phyloP scores from a whole-genome alignment of 441 rosid genomes.

The Viola pubescens region DNA sequence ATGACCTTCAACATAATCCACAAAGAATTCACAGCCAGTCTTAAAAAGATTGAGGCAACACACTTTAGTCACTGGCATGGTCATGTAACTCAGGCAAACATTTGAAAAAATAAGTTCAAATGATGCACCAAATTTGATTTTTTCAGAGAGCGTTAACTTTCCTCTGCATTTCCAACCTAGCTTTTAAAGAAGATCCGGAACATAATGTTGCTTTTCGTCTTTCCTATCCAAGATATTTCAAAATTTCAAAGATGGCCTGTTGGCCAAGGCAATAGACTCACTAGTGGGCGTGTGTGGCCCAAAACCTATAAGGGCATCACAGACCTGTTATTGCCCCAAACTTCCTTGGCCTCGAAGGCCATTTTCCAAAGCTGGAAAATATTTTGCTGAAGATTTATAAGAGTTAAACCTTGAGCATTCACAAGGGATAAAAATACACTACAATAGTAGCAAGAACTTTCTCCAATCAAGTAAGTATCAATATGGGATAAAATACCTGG shows the following conservation, averaged over 20 bases:
- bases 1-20: constrained; percentile 4
- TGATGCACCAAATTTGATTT: constrained; percentile 4
- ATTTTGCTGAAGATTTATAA: background rate
- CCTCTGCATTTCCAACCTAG: background rate
- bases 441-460: constrained; percentile 1
- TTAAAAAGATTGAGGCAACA: no score
- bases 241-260: no score
- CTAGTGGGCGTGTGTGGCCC: no score
- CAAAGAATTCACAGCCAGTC: background rate
- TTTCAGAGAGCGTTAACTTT: background rate
- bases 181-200: background rate
- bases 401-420: background rate
- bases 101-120: constrained; percentile 4
- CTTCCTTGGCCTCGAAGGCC: background rate
- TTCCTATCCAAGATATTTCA: no score
- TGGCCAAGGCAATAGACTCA: no score
- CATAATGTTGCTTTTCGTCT: no score
- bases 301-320: no score
- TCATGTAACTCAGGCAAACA: background rate
- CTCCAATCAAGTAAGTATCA: constrained; percentile 12
- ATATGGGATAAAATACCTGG: constrained; percentile 45
- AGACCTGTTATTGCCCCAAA: no score
- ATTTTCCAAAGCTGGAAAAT: background rate
- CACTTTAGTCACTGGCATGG: background rate
- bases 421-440: background rate